Evolutionary conservation across 2,329 filamentous ascomycete species (phyloP), one percentile per base, ranked within the genome.

Genomic region (Cyphellophora europaea): DNA sequence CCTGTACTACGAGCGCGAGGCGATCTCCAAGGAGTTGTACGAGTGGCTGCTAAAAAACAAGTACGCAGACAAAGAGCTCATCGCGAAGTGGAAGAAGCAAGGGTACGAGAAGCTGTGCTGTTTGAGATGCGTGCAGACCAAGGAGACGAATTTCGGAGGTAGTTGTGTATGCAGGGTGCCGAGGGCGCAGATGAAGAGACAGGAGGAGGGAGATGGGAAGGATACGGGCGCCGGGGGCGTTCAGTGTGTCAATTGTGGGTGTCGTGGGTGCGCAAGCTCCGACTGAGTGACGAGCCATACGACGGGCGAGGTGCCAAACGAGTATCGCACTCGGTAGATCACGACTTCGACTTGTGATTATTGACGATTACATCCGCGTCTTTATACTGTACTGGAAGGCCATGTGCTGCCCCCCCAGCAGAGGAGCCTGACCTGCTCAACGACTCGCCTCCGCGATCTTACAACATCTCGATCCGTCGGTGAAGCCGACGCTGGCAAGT

Each of bases 21-120:
- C 89, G 33, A 96, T 98, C 57, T 83, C 77, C 61, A 89, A 83
- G 63, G 70, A 80, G 61, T 69, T 98, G 13, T 98, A 98, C 62
- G 91, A 96, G 49, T 98, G 85, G 80, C 66, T 96, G 45, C 67
- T 98, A 41, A 98, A 98, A 73, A 95, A 98, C 56, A 79, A 80
- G 32, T 96, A 98, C 57, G 91, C 88, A 4, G 91, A 98, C 62
- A 77, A 84, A 30, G 91, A 88, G 67, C 66, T 98, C 54, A 96
- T 98, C 55, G 91, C 91, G 11, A 98, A 98, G 66, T 98, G 91
- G 91, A 98, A 98, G 76, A 98, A 98, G 67, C 83, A 93, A 53
- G 91, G 91, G 11, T 98, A 98, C 54, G 91, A 98, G 62, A 95
- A 96, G 83, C 66, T 98, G 28, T 98, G 91, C 62, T 98, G 91